Evolutionary conservation across 2,329 filamentous ascomycete genomes (phyloP).

Genomic region (Teratosphaeria epicoccoides): DNA sequence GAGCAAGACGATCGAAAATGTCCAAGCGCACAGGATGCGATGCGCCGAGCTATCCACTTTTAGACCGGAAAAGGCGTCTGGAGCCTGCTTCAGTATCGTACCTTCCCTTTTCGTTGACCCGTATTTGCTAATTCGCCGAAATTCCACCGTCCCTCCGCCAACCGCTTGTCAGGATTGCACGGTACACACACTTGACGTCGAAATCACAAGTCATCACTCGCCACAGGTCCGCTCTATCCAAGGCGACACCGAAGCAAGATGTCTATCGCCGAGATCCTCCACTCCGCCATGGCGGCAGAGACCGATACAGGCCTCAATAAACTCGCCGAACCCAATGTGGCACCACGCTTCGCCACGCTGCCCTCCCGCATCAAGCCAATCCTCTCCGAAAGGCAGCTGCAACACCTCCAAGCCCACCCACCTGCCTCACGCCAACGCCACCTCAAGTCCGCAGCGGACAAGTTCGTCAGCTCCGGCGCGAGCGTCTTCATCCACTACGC

Average conservation of each 20-base stretch:
- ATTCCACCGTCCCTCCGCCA: background rate
- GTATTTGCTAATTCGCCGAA: background rate
- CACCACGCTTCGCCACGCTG: background rate
- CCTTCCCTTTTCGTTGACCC: background rate
- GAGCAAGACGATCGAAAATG: background rate
- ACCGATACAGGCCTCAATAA: background rate
- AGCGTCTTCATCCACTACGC: constrained; percentile 12
- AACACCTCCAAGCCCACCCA: constrained; percentile 3
- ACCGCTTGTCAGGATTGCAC: background rate
- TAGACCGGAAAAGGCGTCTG: background rate
- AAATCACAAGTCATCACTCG: background rate
- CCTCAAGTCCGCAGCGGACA: constrained; percentile 4
- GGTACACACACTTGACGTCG: background rate
- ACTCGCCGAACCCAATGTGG: background rate
- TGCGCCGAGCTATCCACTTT: background rate
- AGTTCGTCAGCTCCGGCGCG: constrained; percentile 8
- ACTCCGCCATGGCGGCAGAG: background rate
- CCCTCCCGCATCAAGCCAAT: background rate
- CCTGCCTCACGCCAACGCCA: constrained; percentile 7
- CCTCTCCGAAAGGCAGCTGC: background rate
- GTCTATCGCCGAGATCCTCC: background rate
- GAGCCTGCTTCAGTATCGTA: background rate
- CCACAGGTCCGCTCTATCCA: background rate
- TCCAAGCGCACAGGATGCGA: background rate
- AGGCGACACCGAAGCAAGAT: background rate